Evolutionary conservation across 192 early-diverging fungal genomes (phyloP).

Genomic region (Geranomyces michiganensis): DNA sequence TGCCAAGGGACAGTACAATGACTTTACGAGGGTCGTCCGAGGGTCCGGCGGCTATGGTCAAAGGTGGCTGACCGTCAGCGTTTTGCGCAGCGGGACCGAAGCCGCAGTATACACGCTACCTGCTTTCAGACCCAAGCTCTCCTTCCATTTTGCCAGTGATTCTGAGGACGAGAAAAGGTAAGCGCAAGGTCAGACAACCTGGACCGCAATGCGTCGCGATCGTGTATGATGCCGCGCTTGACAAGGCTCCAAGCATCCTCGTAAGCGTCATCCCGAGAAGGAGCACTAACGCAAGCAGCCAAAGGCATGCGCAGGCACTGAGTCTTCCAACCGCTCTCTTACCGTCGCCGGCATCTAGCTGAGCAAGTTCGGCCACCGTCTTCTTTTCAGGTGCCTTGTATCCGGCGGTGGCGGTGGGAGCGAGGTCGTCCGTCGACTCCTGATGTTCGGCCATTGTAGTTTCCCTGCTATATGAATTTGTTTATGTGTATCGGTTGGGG

Average conservation of each 20-base stretch:
- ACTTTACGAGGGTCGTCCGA: constrained; percentile 74
- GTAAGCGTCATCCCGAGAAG: too few relatives aligned
- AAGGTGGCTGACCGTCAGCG: not conserved
- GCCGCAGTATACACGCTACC: not conserved
- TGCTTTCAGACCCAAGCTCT: constrained; percentile 81
- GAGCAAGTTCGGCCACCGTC: constrained; percentile 78
- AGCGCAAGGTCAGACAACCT: too few relatives aligned
- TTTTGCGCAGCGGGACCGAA: not conserved
- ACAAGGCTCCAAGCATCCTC: too few relatives aligned
- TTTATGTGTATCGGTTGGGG: too few relatives aligned
- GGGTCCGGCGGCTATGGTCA: constrained; percentile 40
- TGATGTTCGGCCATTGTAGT: constrained; percentile 31
- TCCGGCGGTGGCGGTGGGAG: constrained; percentile 74
- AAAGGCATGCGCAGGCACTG: too few relatives aligned
- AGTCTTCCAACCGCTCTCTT: too few relatives aligned
- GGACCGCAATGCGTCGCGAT: not conserved
- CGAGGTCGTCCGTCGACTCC: constrained; percentile 72
- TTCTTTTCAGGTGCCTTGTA: constrained; percentile 95
- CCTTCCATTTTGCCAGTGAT: constrained; percentile 97
- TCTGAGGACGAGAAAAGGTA: constrained; percentile 49
- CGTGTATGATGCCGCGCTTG: not conserved
- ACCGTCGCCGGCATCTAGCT: constrained; percentile 85
- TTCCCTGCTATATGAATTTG: too few relatives aligned
- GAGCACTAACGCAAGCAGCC: too few relatives aligned
- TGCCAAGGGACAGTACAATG: constrained; percentile 67